Percentiles rank a stretch among this genome's conserved stretches.
phyloP scores from a whole-genome alignment of 345 rosid genomes.

The Conringia planisiliqua region DNA sequence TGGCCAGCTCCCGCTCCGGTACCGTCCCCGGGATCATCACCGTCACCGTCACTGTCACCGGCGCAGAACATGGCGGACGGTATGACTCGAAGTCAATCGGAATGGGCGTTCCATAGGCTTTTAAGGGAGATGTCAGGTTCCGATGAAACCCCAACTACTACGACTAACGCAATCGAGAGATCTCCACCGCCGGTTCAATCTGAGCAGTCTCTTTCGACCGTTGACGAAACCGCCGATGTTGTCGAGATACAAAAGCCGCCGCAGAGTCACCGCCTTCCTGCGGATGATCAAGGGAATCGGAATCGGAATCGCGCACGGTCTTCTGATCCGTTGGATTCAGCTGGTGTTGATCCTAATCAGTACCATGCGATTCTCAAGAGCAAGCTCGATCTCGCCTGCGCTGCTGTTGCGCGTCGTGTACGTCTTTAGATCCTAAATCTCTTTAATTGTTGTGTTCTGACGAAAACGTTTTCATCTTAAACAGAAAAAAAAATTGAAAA shows the following conservation, averaged over 20 bases:
- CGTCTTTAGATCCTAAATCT: slow-evolving; percentile 1
- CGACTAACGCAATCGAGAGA: slow-evolving; percentile 25
- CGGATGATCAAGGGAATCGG: slow-evolving; percentile 14
- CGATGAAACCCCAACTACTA: slow-evolving; percentile 28
- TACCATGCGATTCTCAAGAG: slow-evolving; percentile 61
- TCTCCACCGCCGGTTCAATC: slow-evolving; percentile 33
- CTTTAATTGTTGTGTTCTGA: background rate
- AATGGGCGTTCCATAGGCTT: slow-evolving; percentile 66
- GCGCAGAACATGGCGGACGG: slow-evolving; percentile 19
- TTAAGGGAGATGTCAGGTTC: slow-evolving; percentile 44
- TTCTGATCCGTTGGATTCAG: slow-evolving; percentile 31
- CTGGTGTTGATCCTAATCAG: slow-evolving; percentile 41
- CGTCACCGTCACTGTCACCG: background rate
- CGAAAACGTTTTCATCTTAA: background rate
- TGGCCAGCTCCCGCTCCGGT: slow-evolving; percentile 43
- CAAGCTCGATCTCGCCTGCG: slow-evolving; percentile 75
- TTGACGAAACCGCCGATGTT: slow-evolving; percentile 37
- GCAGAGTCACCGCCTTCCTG: background rate
- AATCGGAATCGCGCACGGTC: slow-evolving; percentile 20
- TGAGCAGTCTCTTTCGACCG: slow-evolving; percentile 38
- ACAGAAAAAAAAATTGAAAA: background rate
- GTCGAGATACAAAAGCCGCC: slow-evolving; percentile 43
- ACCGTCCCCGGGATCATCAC: slow-evolving; percentile 15
- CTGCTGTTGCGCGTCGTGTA: slow-evolving; percentile 54
- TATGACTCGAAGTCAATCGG: slow-evolving; percentile 62